A percentile compares a stretch with the other conserved stretches of the same genome.
Conservation (phyloP, 768 basidiomycete species). For the Floccularia luteovirens region DNA sequence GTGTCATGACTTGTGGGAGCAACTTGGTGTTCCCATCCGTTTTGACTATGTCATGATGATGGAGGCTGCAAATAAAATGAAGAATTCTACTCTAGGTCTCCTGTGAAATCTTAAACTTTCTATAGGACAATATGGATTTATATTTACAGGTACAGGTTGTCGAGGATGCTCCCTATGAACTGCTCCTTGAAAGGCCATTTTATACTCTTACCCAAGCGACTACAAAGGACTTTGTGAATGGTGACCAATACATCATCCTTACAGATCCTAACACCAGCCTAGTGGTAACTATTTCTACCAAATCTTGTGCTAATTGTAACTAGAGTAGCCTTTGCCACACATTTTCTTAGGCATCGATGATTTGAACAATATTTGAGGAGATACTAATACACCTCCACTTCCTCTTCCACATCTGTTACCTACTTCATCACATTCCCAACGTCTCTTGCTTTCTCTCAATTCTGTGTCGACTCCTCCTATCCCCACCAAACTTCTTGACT, state of each 20-base stretch:
- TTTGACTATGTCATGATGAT: slow-evolving; percentile 11
- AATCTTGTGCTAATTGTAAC: no score
- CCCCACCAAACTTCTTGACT: no score
- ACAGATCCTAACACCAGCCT: slow-evolving; percentile 11
- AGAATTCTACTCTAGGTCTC: slow-evolving; percentile 13
- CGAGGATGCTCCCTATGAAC: slow-evolving; percentile 14
- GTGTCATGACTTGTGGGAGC: slow-evolving; percentile 11
- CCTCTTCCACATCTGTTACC: no score
- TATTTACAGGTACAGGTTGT: slow-evolving; percentile 20
- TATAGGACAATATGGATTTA: slow-evolving; percentile 13
- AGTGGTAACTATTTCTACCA: slow-evolving; percentile 8
- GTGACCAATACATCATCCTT: slow-evolving; percentile 12
- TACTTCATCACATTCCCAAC: not conserved
- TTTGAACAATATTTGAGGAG: slow-evolving; percentile 6
- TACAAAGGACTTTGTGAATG: slow-evolving; percentile 10
- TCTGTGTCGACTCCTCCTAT: no score
- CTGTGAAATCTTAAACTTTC: slow-evolving; percentile 14
- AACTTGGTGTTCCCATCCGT: slow-evolving; percentile 11
- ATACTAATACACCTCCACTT: not conserved
- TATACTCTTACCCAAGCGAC: slow-evolving; percentile 10
- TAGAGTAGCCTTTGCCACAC: no score
- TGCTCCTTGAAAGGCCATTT: slow-evolving; percentile 18
- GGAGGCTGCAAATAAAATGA: slow-evolving; percentile 15
- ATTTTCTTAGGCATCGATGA: slow-evolving; percentile 8
- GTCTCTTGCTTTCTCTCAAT: not conserved